These are phyloP conservation scores for Euphorbia lathyris DNA, from an alignment of 345 rosid species.

Conservation along the genomic window DNA sequence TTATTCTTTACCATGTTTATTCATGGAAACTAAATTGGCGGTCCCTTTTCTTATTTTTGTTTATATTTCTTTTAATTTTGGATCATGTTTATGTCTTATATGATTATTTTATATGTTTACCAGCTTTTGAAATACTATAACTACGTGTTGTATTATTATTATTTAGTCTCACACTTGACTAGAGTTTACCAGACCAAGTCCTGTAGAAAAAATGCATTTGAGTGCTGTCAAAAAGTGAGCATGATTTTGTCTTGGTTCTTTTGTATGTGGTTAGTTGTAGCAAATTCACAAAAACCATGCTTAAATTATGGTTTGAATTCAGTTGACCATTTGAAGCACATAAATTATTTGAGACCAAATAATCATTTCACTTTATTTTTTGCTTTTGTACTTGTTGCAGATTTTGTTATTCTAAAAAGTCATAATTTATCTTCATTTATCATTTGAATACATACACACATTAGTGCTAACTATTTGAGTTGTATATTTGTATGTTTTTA, in stretches of 20 bases:
- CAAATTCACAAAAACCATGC: neutral
- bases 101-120: slow-evolving; percentile 10
- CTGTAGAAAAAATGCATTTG: neutral
- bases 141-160: no score
- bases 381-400: neutral
- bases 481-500: no score
- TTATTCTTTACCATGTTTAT: no score
- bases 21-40: no score
- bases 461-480: no score
- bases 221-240: neutral
- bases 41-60: neutral
- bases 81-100: neutral
- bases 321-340: neutral
- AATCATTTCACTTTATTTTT: neutral
- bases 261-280: neutral
- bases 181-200: neutral
- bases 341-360: neutral
- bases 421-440: neutral
- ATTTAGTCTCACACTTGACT: neutral
- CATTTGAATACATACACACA: neutral
- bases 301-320: neutral
- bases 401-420: neutral
- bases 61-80: neutral
- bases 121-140: slow-evolving; percentile 1
- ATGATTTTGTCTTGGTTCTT: no score